A percentile compares a stretch with the other conserved stretches of the same genome.
phyloP scores from a whole-genome alignment of 2,329 filamentous ascomycete species.

The Rutstroemia sp. region DNA sequence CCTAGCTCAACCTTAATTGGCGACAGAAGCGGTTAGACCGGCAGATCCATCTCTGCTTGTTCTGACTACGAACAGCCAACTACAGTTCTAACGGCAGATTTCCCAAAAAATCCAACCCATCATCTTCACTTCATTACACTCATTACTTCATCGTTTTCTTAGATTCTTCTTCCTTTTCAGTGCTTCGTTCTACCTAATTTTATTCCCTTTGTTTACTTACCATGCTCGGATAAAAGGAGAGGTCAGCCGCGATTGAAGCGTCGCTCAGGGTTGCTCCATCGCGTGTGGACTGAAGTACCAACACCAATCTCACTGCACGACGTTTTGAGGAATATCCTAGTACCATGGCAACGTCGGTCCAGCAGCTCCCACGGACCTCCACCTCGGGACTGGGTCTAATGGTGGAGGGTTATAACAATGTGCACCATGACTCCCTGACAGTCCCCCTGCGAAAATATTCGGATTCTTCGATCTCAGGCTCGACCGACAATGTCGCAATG shows the following conservation, averaged over 20 bases:
- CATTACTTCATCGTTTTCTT: background rate
- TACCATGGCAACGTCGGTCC: slow-evolving; percentile 12
- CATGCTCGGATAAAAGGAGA: background rate
- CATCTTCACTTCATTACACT: background rate
- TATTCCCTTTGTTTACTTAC: background rate
- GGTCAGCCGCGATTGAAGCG: slow-evolving; percentile 7
- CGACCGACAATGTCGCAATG: slow-evolving; percentile 21
- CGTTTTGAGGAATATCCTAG: slow-evolving; percentile 4
- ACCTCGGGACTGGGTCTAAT: slow-evolving; percentile 11
- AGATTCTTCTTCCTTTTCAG: background rate
- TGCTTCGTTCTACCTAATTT: background rate
- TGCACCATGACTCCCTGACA: slow-evolving; percentile 18
- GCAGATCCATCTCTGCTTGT: too few species aligned
- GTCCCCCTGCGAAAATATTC: slow-evolving; percentile 13
- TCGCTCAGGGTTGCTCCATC: slow-evolving; percentile 7
- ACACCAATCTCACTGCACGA: background rate
- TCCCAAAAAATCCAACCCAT: background rate
- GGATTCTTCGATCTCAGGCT: slow-evolving; percentile 16
- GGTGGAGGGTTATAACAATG: slow-evolving; percentile 20
- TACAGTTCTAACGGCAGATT: too few species aligned
- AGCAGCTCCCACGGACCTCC: slow-evolving; percentile 13
- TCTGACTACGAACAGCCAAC: too few species aligned
- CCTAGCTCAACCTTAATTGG: too few species aligned
- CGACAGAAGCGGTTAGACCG: too few species aligned
- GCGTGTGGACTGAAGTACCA: background rate